Conservation (phyloP, 169 alveolate genomes). For the Plasmodium knowlesi region DNA sequence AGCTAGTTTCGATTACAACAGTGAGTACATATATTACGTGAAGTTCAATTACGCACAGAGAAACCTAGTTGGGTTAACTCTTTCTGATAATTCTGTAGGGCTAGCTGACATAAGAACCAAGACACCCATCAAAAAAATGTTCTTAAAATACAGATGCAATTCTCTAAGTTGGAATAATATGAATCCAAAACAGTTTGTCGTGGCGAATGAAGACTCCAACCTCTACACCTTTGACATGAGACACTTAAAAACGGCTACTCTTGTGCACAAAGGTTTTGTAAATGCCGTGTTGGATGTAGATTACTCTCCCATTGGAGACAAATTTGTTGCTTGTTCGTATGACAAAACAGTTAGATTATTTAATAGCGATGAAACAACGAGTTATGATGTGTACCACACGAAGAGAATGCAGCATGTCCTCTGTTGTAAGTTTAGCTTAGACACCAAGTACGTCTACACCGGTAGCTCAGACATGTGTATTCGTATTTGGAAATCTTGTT, state of each 20-base stretch:
- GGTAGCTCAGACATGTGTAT: conserved; percentile 98
- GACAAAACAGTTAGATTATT: conserved; percentile 98
- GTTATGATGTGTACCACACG: conserved; percentile 97
- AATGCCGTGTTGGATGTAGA: conserved; percentile 96
- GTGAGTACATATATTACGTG: conserved; percentile 88
- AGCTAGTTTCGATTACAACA: conserved; percentile 82
- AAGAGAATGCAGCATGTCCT: conserved; percentile 96
- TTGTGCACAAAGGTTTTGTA: conserved; percentile 95
- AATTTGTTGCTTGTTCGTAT: conserved; percentile 97
- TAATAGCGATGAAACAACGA: conserved; percentile 90
- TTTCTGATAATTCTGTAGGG: conserved; percentile 91
- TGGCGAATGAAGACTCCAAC: conserved; percentile 98
- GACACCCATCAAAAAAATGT: conserved; percentile 91
- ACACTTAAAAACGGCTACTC: conserved; percentile 91
- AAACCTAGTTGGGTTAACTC: conserved; percentile 91
- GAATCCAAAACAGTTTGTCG: conserved; percentile 96
- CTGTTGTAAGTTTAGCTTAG: conserved; percentile 93
- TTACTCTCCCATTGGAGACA: conserved; percentile 97
- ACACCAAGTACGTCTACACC: conserved; percentile 94
- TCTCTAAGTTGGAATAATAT: conserved; percentile 98
- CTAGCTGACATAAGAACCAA: conserved; percentile 93
- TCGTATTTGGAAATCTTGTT: conserved; percentile 96
- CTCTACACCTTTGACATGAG: conserved; percentile 98
- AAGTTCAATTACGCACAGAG: conserved; percentile 95
- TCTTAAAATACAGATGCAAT: conserved; percentile 91